These are phyloP conservation scores for Artemisia tridentata DNA, from an alignment of 129 eudicot species.

Conservation along the genomic window DNA sequence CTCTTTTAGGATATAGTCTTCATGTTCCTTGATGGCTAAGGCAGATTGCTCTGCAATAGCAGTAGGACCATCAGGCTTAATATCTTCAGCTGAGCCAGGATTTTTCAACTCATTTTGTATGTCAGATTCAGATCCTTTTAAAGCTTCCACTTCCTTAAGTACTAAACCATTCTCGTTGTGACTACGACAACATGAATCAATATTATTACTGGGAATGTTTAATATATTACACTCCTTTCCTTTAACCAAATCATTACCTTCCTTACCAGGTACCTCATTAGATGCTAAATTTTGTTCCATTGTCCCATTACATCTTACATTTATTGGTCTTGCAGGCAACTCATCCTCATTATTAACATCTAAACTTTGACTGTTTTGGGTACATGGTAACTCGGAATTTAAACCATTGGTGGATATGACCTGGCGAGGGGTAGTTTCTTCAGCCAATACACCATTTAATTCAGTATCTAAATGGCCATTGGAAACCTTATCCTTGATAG, in stretches of 20 bases:
- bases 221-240: slow-evolving; percentile 32
- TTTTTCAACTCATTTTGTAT: neutral
- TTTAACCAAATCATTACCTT: slow-evolving; percentile 29
- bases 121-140: neutral
- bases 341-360: slow-evolving; percentile 53
- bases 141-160: neutral
- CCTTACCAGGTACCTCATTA: slow-evolving; percentile 27
- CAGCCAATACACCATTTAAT: slow-evolving; percentile 38
- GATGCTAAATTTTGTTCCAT: slow-evolving; percentile 34
- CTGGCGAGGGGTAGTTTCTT: slow-evolving; percentile 33
- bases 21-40: slow-evolving; percentile 49
- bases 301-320: slow-evolving; percentile 38
- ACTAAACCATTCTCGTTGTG: slow-evolving; percentile 34
- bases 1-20: slow-evolving; percentile 71
- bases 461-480: slow-evolving; percentile 44
- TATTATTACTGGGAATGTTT: slow-evolving; percentile 17
- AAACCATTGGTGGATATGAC: slow-evolving; percentile 34
- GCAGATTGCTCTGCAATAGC: slow-evolving; percentile 36
- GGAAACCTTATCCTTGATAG: slow-evolving; percentile 29
- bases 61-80: slow-evolving; percentile 21
- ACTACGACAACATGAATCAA: slow-evolving; percentile 17
- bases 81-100: neutral
- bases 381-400: slow-evolving; percentile 41
- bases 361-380: slow-evolving; percentile 35
- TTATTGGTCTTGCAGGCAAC: slow-evolving; percentile 27